A percentile compares a stretch with the other conserved stretches of the same genome.
phyloP scores from a whole-genome alignment of 2,329 filamentous ascomycete species.

The Claviceps monticola region DNA sequence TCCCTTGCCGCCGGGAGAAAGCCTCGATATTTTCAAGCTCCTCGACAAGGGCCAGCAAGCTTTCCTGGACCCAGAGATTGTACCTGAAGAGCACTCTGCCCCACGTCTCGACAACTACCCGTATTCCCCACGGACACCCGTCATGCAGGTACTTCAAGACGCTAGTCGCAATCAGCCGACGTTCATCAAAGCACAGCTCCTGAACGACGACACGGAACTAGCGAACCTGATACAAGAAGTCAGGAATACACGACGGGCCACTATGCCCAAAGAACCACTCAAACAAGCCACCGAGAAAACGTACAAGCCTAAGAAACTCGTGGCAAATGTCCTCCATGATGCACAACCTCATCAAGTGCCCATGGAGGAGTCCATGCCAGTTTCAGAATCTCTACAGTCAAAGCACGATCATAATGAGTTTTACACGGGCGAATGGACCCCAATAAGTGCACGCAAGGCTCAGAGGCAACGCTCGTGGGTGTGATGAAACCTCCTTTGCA shows the following conservation, averaged over 20 bases:
- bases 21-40: constrained; percentile 66
- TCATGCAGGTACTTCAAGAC: constrained; percentile 61
- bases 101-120: constrained; percentile 47
- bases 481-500: constrained; percentile 3
- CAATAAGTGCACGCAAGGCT: constrained; percentile 11
- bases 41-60: constrained; percentile 59
- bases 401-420: constrained; percentile 11
- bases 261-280: no score
- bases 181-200: constrained; percentile 79
- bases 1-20: constrained; percentile 73
- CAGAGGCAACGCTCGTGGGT: constrained; percentile 14
- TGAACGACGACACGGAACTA: constrained; percentile 58
- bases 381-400: constrained; percentile 20
- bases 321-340: constrained; percentile 23
- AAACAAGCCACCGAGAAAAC: constrained; percentile 11
- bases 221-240: constrained; percentile 53
- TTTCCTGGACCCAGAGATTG: constrained; percentile 49
- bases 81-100: constrained; percentile 35
- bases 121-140: constrained; percentile 59
- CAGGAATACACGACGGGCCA: constrained; percentile 21
- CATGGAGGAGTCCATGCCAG: constrained; percentile 22
- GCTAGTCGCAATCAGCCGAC: constrained; percentile 30
- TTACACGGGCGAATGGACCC: constrained; percentile 14
- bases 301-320: constrained; percentile 12
- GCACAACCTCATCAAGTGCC: constrained; percentile 19